Base-by-base conservation (phyloP, 106 monocot genomes). In the Chionographis japonica region DNA sequence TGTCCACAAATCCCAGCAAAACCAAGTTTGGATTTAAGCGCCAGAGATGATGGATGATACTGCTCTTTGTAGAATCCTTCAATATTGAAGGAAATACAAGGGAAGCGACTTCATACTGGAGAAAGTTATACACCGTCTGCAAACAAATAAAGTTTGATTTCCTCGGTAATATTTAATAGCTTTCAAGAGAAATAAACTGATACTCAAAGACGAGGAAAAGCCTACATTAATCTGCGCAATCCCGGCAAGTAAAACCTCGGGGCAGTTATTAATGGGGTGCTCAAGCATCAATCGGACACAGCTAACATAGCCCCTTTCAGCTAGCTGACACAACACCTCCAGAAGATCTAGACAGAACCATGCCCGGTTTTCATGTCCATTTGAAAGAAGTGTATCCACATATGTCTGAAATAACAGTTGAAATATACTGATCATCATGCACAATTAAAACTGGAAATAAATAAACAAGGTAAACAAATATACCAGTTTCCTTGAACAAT, bases 271-370 rank as follows among this genome's bases (percentile, higher is more conserved):
- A 71, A 90, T 70, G 54, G 97, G 97, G 18, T 78, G 58, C 60
- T 85, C 79, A 61, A 98, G 73, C 27, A 98, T 81, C 61, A 69
- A n/a, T 8, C 85, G 69, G 40, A 98, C 87, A 49, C 73, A 52
- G n/a, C 41, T 77, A 0, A 83, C 83, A 81, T 98, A 81, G 18
- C 97, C 97, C 71, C 80, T 90, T 69, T 98, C 97, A 39, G 92
- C 86, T 37, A 98, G 78, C 57, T 98, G 80, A 67, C 90, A 98
- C 56, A 98, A 75, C 11, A 90, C 68, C 62, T 90, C 84, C 68
- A 98, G 66, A 67, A 98, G 92, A 77, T 90, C 97, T 40, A 98
- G 80, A 63, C 80, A 92, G 51, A 72, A 77, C 97, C 97, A 98
- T 65, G 92, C 92, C 49, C 81, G 77, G 68, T 92, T 98, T 43